Conservation (phyloP, 805 yeast species). For the Priceomyces haplophilus region DNA sequence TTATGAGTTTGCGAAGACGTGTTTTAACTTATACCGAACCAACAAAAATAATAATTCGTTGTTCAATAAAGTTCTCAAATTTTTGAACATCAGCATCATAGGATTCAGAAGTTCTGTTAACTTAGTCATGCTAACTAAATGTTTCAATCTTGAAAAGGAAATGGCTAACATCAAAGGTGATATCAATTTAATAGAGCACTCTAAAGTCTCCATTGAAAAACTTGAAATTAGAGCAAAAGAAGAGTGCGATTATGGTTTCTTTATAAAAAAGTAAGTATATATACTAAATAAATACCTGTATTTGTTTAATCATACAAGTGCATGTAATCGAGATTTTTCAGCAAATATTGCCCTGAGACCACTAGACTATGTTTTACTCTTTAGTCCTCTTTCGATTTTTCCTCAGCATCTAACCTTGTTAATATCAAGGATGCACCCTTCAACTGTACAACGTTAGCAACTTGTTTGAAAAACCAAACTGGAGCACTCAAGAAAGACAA, state of each 20-base stretch:
- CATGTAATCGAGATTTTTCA: background rate
- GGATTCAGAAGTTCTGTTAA: conserved; percentile 42
- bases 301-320: background rate
- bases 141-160: conserved; percentile 38
- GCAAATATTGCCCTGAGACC: background rate
- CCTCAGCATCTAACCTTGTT: conserved; percentile 73
- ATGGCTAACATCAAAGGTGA: conserved; percentile 32
- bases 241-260: conserved; percentile 24
- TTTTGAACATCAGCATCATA: conserved; percentile 40
- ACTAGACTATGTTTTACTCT: background rate
- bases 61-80: conserved; percentile 33
- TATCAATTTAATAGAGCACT: conserved; percentile 29
- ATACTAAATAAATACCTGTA: conserved; percentile 1
- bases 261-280: conserved; percentile 5
- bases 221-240: conserved; percentile 25
- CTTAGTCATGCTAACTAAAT: conserved; percentile 35
- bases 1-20: conserved; percentile 28
- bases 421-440: conserved; percentile 77
- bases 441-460: conserved; percentile 85
- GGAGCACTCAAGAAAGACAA: conserved; percentile 68
- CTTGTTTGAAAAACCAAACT: conserved; percentile 85
- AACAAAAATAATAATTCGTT: conserved; percentile 9
- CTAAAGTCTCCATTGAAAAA: conserved; percentile 25
- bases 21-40: conserved; percentile 11
- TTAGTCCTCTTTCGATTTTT: conserved; percentile 23